phyloP scores from a whole-genome alignment of 1,284 basidiomycete species.

The Leccinum solheimii region DNA sequence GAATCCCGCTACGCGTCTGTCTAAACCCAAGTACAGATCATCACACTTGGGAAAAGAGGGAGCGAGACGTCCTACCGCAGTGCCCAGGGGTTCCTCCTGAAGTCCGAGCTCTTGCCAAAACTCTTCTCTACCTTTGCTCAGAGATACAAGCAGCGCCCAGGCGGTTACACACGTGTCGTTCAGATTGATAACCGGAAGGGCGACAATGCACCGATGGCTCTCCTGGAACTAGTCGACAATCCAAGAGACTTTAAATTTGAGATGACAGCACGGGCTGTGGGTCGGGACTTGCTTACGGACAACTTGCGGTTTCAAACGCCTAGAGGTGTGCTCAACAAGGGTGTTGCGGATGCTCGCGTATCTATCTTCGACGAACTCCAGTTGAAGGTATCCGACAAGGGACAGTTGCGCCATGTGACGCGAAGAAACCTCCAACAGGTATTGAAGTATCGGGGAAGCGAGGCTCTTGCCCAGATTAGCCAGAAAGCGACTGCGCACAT shows the following conservation, averaged over 20 bases:
- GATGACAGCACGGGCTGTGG: constrained; percentile 81
- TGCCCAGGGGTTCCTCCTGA: constrained; percentile 76
- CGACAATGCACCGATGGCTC: constrained; percentile 92
- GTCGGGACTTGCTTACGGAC: constrained; percentile 70
- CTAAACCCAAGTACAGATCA: constrained; percentile 58
- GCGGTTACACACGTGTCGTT: constrained; percentile 95
- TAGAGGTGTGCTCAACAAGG: constrained; percentile 48
- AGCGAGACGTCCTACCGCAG: constrained; percentile 61
- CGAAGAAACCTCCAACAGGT: constrained; percentile 72
- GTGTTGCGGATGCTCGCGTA: constrained; percentile 46
- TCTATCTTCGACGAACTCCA: constrained; percentile 50
- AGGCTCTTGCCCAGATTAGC: constrained; percentile 43
- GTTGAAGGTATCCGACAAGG: constrained; percentile 40
- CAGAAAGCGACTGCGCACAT: constrained; percentile 50
- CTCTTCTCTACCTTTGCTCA: constrained; percentile 79
- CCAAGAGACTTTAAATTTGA: constrained; percentile 87
- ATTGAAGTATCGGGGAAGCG: constrained; percentile 52
- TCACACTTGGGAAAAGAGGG: constrained; percentile 85
- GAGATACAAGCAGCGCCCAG: constrained; percentile 82
- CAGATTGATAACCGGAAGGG: constrained; percentile 86
- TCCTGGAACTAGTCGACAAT: constrained; percentile 94
- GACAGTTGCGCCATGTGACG: constrained; percentile 57
- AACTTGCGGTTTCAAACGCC: constrained; percentile 48
- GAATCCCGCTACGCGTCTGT: not conserved
- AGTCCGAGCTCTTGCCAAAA: constrained; percentile 71